Percentiles rank a stretch among this genome's conserved stretches.
These are phyloP conservation scores for Mycena rosella DNA, from an alignment of 768 basidiomycete genomes.

Conservation along the genomic window DNA sequence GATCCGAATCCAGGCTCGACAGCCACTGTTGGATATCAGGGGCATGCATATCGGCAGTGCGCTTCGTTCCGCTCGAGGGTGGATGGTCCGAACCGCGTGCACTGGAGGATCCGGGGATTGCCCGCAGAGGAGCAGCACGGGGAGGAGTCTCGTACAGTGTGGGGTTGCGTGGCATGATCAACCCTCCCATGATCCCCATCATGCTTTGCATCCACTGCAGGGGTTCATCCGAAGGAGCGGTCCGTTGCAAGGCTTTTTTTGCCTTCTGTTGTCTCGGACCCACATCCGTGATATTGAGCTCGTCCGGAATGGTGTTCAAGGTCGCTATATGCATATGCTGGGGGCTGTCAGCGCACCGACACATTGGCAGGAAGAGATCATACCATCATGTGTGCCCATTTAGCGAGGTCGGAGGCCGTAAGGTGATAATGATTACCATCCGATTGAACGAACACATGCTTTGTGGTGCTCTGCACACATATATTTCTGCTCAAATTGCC, in stretches of 20 bases:
- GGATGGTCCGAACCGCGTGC: neutral
- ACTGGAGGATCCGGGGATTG: neutral
- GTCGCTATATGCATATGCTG: conserved; percentile 1
- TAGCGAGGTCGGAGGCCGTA: conserved; percentile 1
- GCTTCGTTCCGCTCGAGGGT: conserved; percentile 5
- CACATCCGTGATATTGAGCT: conserved; percentile 9
- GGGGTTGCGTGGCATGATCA: too few species aligned
- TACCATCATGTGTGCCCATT: conserved; percentile 18
- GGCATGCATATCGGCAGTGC: neutral
- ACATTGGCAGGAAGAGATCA: neutral
- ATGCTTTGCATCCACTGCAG: neutral
- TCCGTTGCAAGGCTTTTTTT: neutral
- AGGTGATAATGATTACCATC: conserved; percentile 22
- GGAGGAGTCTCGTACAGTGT: too few species aligned
- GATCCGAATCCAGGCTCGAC: neutral
- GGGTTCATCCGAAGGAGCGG: neutral
- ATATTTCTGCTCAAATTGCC: conserved; percentile 24
- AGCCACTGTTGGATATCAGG: neutral
- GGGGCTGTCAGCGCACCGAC: neutral
- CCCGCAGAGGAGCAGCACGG: neutral
- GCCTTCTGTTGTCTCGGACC: neutral
- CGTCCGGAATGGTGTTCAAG: neutral
- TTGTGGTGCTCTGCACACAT: conserved; percentile 26
- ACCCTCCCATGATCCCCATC: too few species aligned
- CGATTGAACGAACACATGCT: conserved; percentile 24